These are phyloP conservation scores for Coleophoma cylindrospora DNA, from an alignment of 2,329 filamentous ascomycete species.

Conservation along the genomic window DNA sequence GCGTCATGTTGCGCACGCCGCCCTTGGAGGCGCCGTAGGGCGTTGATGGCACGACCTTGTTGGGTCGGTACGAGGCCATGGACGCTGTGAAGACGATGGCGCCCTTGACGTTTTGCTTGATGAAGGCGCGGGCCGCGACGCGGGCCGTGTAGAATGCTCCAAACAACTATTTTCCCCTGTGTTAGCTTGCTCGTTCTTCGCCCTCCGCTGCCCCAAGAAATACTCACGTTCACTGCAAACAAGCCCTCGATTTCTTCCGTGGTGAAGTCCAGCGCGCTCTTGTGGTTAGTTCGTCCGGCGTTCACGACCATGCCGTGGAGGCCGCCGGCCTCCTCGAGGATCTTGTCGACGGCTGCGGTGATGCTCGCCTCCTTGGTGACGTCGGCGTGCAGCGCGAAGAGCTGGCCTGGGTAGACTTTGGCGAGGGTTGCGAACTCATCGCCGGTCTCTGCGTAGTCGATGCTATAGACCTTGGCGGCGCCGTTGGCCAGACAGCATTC, in stretches of 20 bases:
- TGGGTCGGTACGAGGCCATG: constrained; percentile 42
- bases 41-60: constrained; percentile 32
- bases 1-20: constrained; percentile 33
- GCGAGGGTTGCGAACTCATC: constrained; percentile 34
- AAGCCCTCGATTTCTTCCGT: constrained; percentile 39
- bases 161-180: constrained; percentile 26
- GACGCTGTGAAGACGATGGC: constrained; percentile 40
- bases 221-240: constrained; percentile 33
- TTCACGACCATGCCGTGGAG: constrained; percentile 46
- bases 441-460: constrained; percentile 37
- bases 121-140: constrained; percentile 37
- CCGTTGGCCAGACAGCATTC: constrained; percentile 40
- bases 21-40: constrained; percentile 40
- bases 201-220: neutral
- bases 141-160: constrained; percentile 38
- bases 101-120: constrained; percentile 37
- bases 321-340: constrained; percentile 35
- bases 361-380: constrained; percentile 42
- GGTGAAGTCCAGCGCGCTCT: constrained; percentile 44
- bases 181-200: neutral
- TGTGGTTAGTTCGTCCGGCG: constrained; percentile 46
- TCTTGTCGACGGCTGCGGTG: constrained; percentile 36
- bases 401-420: constrained; percentile 32
- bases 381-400: constrained; percentile 37
- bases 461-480: constrained; percentile 37